Conservation (phyloP, 768 basidiomycete species). For the Russula foetens region DNA sequence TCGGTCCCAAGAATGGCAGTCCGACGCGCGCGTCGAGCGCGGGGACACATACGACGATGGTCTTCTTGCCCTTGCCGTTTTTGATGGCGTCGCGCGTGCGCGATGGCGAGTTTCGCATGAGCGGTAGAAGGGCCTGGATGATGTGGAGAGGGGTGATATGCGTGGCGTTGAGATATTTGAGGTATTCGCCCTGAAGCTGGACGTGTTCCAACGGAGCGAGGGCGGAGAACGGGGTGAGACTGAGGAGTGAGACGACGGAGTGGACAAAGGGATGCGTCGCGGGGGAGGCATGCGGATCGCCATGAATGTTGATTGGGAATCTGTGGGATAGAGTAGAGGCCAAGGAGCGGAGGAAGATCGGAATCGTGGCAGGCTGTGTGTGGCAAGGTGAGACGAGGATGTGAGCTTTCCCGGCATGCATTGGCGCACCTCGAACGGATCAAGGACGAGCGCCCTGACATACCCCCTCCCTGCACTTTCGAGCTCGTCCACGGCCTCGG, state of each 20-base stretch:
- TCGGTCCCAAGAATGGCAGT: slow-evolving; percentile 54
- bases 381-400: neutral
- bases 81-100: slow-evolving; percentile 43
- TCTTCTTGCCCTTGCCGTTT: slow-evolving; percentile 32
- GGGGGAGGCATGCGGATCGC: slow-evolving; percentile 72
- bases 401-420: neutral
- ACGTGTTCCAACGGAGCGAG: slow-evolving; percentile 66
- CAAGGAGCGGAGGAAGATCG: slow-evolving; percentile 73
- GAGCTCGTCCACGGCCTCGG: slow-evolving; percentile 54
- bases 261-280: slow-evolving; percentile 63
- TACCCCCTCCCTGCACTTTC: slow-evolving; percentile 66
- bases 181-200: slow-evolving; percentile 51
- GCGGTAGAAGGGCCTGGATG: slow-evolving; percentile 67
- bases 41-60: slow-evolving; percentile 69
- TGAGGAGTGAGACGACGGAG: slow-evolving; percentile 69
- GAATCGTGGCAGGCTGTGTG: slow-evolving; percentile 57
- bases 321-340: slow-evolving; percentile 71
- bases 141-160: slow-evolving; percentile 73
- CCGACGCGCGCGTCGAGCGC: slow-evolving; percentile 66
- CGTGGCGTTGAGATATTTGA: slow-evolving; percentile 63
- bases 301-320: slow-evolving; percentile 70
- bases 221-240: slow-evolving; percentile 35
- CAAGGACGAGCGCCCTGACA: slow-evolving; percentile 72
- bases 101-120: slow-evolving; percentile 60
- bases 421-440: slow-evolving; percentile 59